These are phyloP conservation scores for Solanum pennellii DNA, from an alignment of 257 asterid species.

Conservation along the genomic window DNA sequence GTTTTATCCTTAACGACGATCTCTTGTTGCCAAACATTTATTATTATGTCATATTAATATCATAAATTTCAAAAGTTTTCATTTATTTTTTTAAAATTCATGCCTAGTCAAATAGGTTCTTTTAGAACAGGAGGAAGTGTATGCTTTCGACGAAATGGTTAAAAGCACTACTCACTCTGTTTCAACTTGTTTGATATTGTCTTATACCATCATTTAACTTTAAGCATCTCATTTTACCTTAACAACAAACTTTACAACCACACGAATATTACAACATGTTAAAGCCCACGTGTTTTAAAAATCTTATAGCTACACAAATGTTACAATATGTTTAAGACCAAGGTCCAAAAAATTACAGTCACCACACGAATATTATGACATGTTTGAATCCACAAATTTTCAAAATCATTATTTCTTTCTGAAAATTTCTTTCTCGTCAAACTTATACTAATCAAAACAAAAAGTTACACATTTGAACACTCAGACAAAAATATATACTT, in stretches of 20 bases:
- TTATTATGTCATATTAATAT: background rate
- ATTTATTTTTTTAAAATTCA: background rate
- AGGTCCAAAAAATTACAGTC: background rate
- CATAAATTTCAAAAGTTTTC: background rate
- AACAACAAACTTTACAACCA: background rate
- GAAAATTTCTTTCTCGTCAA: background rate
- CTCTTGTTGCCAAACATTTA: background rate
- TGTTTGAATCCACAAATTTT: background rate
- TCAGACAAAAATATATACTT: background rate
- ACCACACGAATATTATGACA: background rate
- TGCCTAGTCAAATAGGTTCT: background rate
- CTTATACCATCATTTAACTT: background rate
- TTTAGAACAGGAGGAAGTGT: background rate
- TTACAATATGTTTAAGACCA: background rate
- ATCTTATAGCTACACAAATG: background rate
- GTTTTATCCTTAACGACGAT: background rate
- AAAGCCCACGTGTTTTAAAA: background rate
- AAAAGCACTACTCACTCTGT: background rate
- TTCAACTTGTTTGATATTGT: background rate
- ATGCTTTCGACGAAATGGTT: background rate
- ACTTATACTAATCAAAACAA: background rate
- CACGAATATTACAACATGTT: background rate
- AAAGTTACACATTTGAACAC: background rate
- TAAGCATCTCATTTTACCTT: background rate
- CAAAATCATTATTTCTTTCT: background rate